Conservation (phyloP, 768 basidiomycete genomes). For the Kwoniella dendrophila region DNA sequence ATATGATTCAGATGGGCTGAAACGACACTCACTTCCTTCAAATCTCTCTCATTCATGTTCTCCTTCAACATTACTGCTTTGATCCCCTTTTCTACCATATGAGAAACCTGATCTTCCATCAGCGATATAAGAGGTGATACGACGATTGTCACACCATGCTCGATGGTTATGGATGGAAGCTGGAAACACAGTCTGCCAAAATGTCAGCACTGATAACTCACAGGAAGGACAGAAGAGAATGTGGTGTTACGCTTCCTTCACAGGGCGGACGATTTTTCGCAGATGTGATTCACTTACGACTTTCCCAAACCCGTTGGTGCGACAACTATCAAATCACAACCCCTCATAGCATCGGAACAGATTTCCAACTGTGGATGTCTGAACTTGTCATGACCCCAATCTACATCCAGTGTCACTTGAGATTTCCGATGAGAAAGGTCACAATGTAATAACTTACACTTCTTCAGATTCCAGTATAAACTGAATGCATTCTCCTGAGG, state of each 20-base stretch:
- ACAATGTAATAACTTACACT: slow-evolving; percentile 33
- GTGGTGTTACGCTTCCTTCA: neutral
- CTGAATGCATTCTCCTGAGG: slow-evolving; percentile 43
- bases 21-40: slow-evolving; percentile 28
- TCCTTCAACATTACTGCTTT: slow-evolving; percentile 46
- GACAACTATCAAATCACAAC: slow-evolving; percentile 51
- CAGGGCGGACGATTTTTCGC: too few relatives aligned
- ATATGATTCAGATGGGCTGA: neutral
- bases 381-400: slow-evolving; percentile 47
- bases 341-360: slow-evolving; percentile 46
- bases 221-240: neutral
- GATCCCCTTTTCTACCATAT: slow-evolving; percentile 36
- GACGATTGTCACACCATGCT: slow-evolving; percentile 53
- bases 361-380: slow-evolving; percentile 51
- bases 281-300: slow-evolving; percentile 38
- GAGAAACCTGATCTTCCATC: slow-evolving; percentile 53
- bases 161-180: slow-evolving; percentile 50
- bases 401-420: slow-evolving; percentile 18
- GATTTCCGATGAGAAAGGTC: neutral
- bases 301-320: slow-evolving; percentile 55
- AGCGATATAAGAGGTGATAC: slow-evolving; percentile 53
- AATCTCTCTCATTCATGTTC: slow-evolving; percentile 31
- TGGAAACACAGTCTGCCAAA: slow-evolving; percentile 52
- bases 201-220: neutral
- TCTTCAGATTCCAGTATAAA: slow-evolving; percentile 36